Evolutionary conservation across 257 asterid species (phyloP).

Genomic region (Knoxia roxburghii): DNA sequence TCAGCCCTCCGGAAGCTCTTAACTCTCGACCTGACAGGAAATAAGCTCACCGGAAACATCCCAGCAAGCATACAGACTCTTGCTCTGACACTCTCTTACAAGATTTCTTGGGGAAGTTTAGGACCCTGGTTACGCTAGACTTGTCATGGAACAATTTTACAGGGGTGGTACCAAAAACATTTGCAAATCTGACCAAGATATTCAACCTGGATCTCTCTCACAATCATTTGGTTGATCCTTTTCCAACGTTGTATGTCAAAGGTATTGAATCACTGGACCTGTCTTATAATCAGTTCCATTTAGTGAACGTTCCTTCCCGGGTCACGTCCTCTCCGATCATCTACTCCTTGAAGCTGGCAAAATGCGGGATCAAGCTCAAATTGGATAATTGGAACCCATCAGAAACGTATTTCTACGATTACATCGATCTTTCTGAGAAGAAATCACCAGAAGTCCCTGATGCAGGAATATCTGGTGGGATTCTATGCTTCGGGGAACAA

Average conservation of each 20-base stretch:
- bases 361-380: constrained; percentile 72
- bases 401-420: constrained; percentile 63
- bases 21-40: constrained; percentile 13
- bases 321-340: constrained; percentile 60
- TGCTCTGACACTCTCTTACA: constrained; percentile 36
- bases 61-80: constrained; percentile 41
- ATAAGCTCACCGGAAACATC: constrained; percentile 49
- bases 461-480: constrained; percentile 59
- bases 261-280: constrained; percentile 79
- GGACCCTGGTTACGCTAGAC: constrained; percentile 60
- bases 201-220: constrained; percentile 74
- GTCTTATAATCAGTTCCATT: constrained; percentile 62
- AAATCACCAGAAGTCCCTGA: constrained; percentile 72
- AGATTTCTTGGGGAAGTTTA: constrained; percentile 52
- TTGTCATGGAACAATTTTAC: constrained; percentile 56
- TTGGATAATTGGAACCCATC: constrained; percentile 67
- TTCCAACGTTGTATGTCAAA: constrained; percentile 56
- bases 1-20: constrained; percentile 31
- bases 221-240: constrained; percentile 66
- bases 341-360: constrained; percentile 70
- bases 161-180: constrained; percentile 63
- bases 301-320: constrained; percentile 66
- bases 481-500: constrained; percentile 68
- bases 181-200: constrained; percentile 71
- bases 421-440: constrained; percentile 78